Evolutionary conservation across 2,329 filamentous ascomycete species (phyloP), one percentile per base, ranked within the genome.

Genomic region (Colletotrichum abscissum): DNA sequence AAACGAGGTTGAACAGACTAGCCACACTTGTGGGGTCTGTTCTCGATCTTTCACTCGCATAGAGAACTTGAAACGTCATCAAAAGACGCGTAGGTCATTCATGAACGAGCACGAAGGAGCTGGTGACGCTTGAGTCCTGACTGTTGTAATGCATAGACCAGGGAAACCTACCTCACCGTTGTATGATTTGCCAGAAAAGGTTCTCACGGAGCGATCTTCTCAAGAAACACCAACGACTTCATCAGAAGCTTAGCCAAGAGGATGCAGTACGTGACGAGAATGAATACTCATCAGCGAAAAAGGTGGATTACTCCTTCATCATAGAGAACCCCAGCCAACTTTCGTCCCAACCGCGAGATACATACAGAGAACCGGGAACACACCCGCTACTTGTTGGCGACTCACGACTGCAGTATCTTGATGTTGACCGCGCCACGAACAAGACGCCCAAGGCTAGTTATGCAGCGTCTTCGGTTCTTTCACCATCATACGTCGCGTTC

Each of bases 41-140:
- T 42, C 42, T 19, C 62, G 68, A 4, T 42, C 56, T 5, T 70
- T 70, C 24, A 70, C 49, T 46, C 68, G 68, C 5, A 33, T 60
- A 0, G 68, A 70, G 42, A 70, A 70, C 28, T n/a, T 70, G 30
- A 70, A 67, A 42, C 62, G 68, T 7, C 68, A 70, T 22, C 68
- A 70, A 11, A 70, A 60, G 49, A 67, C 68, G 54, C 68, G 68
- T 70, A 38, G 26, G 68, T 66, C 9, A 54, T 5, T 38, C 28
- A 35, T 11, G 4, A 22, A 9, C 19, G 6, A 19, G 30, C 7
- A 11, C 7, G 9, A 58, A n/a, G 28, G 14, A 42, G 38, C 38
- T 42, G 16, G 14, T 42, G 16, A 42, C 14, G 38, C 38, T 42
- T 42, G 38, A 16, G 38, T 42, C 38, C 38, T 42, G 38, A 42